A percentile compares a stretch with the other conserved stretches of the same genome.
Conservation (phyloP, 768 basidiomycete genomes). For the Termitomyces titanicus region DNA sequence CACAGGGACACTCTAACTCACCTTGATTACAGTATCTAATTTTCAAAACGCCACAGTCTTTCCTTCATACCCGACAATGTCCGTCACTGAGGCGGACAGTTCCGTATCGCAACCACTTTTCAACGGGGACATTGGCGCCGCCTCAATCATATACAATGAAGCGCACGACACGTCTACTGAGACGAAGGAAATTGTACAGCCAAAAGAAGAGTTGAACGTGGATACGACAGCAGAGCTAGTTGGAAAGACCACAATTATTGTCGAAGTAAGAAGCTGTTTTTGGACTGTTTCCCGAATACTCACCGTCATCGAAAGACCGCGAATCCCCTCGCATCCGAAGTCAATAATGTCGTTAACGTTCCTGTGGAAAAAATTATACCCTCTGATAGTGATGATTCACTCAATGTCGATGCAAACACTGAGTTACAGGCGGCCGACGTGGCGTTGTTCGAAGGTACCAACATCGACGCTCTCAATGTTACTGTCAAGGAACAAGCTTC, state of each 20-base stretch:
- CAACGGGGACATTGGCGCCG: conserved; percentile 4
- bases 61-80: conserved; percentile 19
- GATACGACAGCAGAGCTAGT: background rate
- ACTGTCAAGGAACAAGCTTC: background rate
- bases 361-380: background rate
- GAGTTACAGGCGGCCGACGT: background rate
- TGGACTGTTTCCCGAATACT: background rate
- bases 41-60: conserved; percentile 11
- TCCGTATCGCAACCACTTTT: conserved; percentile 8
- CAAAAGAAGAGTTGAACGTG: conserved; percentile 4
- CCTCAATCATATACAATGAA: background rate
- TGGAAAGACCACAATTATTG: conserved; percentile 3
- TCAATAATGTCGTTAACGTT: background rate
- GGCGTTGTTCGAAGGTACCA: background rate
- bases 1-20: background rate
- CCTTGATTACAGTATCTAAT: conserved; percentile 9
- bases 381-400: background rate
- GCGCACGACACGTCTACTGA: conserved; percentile 5
- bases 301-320: background rate
- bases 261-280: conserved; percentile 6
- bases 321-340: background rate
- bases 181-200: conserved; percentile 7
- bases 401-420: conserved; percentile 1
- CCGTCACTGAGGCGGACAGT: conserved; percentile 14
- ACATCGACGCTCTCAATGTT: background rate